Evolutionary conservation across 148 eudicot genomes (phyloP), one percentile per base, ranked within the genome.

Genomic region (Pouteria glomerata): DNA sequence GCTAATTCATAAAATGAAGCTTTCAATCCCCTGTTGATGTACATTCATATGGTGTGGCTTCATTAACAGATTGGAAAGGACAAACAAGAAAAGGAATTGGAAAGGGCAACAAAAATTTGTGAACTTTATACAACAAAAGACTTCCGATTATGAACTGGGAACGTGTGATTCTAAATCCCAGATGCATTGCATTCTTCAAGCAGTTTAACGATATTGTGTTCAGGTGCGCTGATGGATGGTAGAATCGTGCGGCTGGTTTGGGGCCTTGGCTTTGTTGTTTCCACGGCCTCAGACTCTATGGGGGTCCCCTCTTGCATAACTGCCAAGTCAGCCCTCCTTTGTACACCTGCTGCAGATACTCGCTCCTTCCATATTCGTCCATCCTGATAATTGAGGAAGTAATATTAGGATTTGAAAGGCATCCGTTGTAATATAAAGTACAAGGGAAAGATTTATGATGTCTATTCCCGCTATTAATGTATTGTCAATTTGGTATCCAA

Each of bases 301-400:
- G 69, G 41, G 58, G 73, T 53, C 45, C 78, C 89, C 79, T 85
- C 90, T 60, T 81, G 86, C 83, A 77, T 57, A 3, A 71, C 79
- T 1, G 91, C 80, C 77, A 87, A 51, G 68, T 90, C 92, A 21
- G 80, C 18, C 71, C 84, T 83, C 81, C 92, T 88, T 8, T 77
- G 78, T 52, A 63, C 80, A 19, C 82, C 80, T 66, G 90, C 80
- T 66, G 90, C 91, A 60, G 96, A 81, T 37, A 84, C 89, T 53
- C 98, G 79, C 81, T 93, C 96, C 82, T 90, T 93, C 98, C 98
- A 93, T 83, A 93, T 78, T 76, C 96, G 80, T 31, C 96, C 98
- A 74, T 93, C 96, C 96, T 93, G 70, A 75, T 41, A 34, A 62
- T 31, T 50, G 18, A 29, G 29, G 8, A 74, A 47, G 16, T 44